Evolutionary conservation across 108 stramenopile genomes (phyloP).

Genomic region (Mayamaea pseudoterrestris): DNA sequence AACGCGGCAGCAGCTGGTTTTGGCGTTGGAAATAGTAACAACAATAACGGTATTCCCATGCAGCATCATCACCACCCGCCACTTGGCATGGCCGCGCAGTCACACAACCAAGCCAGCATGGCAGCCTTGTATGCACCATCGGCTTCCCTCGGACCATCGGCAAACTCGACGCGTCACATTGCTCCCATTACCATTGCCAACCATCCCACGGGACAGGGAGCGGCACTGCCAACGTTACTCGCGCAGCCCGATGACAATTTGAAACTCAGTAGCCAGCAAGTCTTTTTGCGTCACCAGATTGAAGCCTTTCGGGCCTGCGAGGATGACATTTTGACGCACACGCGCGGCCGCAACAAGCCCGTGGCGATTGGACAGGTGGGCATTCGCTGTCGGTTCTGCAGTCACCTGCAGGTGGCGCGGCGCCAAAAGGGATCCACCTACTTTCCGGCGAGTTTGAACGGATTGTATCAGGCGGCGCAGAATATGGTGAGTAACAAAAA

Average conservation of each 20-base stretch:
- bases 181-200: too few relatives aligned
- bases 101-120: too few relatives aligned
- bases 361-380: slow-evolving; percentile 31
- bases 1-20: too few relatives aligned
- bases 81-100: too few relatives aligned
- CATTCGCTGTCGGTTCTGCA: slow-evolving; percentile 34
- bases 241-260: slow-evolving; percentile 12
- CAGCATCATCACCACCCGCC: too few relatives aligned
- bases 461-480: slow-evolving; percentile 11
- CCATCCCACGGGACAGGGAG: too few relatives aligned
- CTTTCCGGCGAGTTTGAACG: background rate
- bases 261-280: slow-evolving; percentile 25
- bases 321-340: slow-evolving; percentile 15
- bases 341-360: slow-evolving; percentile 31
- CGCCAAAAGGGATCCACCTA: slow-evolving; percentile 23
- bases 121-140: too few relatives aligned
- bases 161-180: too few relatives aligned
- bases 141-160: too few relatives aligned
- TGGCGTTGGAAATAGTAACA: too few relatives aligned
- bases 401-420: slow-evolving; percentile 4
- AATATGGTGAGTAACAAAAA: slow-evolving; percentile 23
- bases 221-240: background rate
- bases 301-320: slow-evolving; percentile 33
- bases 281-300: slow-evolving; percentile 37
- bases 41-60: too few relatives aligned